phyloP scores from a whole-genome alignment of 1,139 yeast species.

The Trichomonascaceae sp. region DNA sequence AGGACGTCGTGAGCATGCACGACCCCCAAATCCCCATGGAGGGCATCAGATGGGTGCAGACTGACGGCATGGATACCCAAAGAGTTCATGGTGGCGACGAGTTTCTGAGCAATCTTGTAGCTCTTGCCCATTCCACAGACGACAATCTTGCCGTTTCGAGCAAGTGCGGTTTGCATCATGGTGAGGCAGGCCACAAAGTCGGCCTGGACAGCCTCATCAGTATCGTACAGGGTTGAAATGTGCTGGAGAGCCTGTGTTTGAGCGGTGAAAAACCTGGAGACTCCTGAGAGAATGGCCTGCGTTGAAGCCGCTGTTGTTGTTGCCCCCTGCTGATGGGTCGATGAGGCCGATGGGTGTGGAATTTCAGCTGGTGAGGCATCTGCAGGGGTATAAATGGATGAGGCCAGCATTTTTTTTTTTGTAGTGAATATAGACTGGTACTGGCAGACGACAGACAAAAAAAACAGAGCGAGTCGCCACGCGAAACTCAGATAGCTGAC shows the following conservation, averaged over 20 bases:
- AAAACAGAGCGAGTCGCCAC: no score
- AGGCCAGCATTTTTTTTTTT: no score
- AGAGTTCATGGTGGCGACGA: constrained; percentile 74
- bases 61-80: constrained; percentile 54
- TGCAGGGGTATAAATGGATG: no score
- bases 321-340: no score
- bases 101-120: constrained; percentile 60
- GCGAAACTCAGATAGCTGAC: no score
- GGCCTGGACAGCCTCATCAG: constrained; percentile 34
- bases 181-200: constrained; percentile 39
- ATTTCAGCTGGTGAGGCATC: no score
- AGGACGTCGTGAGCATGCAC: constrained; percentile 50
- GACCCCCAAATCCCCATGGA: constrained; percentile 82
- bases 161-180: constrained; percentile 37
- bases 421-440: no score
- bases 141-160: constrained; percentile 52
- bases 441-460: no score
- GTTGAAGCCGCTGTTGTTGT: not conserved
- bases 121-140: constrained; percentile 80
- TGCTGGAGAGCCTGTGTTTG: constrained; percentile 35
- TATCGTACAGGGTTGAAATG: constrained; percentile 30
- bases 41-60: constrained; percentile 76
- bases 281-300: not conserved
- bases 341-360: no score
- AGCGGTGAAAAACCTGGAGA: constrained; percentile 27